Base-by-base conservation (phyloP, 1,284 basidiomycete genomes). In the Amylostereum areolatum region DNA sequence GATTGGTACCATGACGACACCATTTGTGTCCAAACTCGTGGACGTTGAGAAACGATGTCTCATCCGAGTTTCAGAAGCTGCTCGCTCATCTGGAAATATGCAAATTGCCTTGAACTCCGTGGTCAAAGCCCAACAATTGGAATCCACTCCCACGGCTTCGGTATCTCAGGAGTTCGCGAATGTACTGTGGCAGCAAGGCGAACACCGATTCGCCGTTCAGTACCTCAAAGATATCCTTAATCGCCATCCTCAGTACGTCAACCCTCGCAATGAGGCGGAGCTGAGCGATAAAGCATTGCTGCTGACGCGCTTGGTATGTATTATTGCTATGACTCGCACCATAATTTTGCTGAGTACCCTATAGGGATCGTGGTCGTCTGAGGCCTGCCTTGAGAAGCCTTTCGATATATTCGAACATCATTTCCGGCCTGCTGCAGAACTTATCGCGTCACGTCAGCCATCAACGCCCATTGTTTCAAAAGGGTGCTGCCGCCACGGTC, bases 101-200 rank as follows among this genome's bases (percentile, higher is more conserved):
- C 93, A 97, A 61, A 80, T 91, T 42, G 89, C 96, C 0, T 70
- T 97, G 45, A 97, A 97, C 57, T 85, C 94, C 2, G 75, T 95
- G 31, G 76, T 87, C 11, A 78, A 82, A 30, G 90, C 92, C 0
- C 84, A 87, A 56, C 71, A 70, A 40, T 68, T 96, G 24, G 81
- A 83, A 53, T 62, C 60, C 0, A 53, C 57, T 3, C 61, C 74
- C 1, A 71, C 73, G 1, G 73, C 83, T 11, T 73, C 81, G 29
- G 76, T 88, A n/a, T 77, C 78, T 1, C 74, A 83, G 59, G 94
- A 97, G 63, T 92, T 92, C 57, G 87, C 95, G 2, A 81, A 86
- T 49, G 92, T 97, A 5, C 75, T 98, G 9, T 98, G 96, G 93
- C 69, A 80, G 4, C 87, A 92, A 58, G 81, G 83, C 34, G 93